phyloP scores from a whole-genome alignment of 768 basidiomycete genomes.

The Boletus pseudo-olivaceus region DNA sequence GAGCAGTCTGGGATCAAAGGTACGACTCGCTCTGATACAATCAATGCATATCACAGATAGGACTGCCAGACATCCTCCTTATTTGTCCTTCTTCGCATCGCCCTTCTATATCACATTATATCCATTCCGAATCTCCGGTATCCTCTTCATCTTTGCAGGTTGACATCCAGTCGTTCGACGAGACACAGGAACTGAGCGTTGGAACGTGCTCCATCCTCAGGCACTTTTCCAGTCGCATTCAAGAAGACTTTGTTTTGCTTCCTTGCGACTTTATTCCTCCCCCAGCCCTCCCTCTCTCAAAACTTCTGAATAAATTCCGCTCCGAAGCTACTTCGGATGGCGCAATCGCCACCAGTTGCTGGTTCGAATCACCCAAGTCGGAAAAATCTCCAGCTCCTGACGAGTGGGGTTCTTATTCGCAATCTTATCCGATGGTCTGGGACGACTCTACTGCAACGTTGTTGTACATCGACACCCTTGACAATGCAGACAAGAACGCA shows the following conservation, averaged over 20 bases:
- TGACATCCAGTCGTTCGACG: conserved; percentile 78
- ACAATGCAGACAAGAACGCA: conserved; percentile 61
- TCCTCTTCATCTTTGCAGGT: conserved; percentile 61
- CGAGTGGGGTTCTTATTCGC: conserved; percentile 57
- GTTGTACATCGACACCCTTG: conserved; percentile 67
- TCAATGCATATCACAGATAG: conserved; percentile 7
- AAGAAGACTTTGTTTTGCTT: conserved; percentile 82
- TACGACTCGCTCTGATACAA: conserved; percentile 26
- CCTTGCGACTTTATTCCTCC: conserved; percentile 92
- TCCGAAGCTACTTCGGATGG: conserved; percentile 62
- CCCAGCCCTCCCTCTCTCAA: conserved; percentile 60
- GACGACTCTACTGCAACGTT: conserved; percentile 63
- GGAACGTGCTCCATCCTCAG: conserved; percentile 76
- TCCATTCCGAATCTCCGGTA: conserved; percentile 71
- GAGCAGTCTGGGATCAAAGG: conserved; percentile 85
- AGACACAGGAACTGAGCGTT: conserved; percentile 57
- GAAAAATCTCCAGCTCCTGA: conserved; percentile 58
- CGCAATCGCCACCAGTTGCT: conserved; percentile 63
- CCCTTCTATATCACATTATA: conserved; percentile 73
- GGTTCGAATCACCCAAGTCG: conserved; percentile 48
- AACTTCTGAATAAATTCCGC: conserved; percentile 79
- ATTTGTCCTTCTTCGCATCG: conserved; percentile 81
- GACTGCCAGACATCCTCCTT: conserved; percentile 69
- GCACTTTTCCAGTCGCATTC: conserved; percentile 72
- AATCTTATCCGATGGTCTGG: conserved; percentile 58